Evolutionary conservation across 1,284 basidiomycete genomes (phyloP), one percentile per base, ranked within the genome.

Genomic region (Sparassis latifolia): DNA sequence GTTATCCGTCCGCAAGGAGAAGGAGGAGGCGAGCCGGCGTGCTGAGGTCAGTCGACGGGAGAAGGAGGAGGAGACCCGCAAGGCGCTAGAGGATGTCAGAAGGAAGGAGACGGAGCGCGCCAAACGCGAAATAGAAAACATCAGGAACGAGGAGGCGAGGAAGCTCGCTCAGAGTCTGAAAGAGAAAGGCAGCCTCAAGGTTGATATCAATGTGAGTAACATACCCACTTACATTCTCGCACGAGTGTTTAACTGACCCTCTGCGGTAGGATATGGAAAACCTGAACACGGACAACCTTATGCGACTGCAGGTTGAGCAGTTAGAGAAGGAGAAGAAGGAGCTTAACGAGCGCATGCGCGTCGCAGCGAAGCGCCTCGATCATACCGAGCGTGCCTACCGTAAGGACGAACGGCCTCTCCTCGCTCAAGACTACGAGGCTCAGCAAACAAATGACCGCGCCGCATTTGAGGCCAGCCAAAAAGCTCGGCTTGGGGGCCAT

Each of bases 281-380:
- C 48, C 76, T 94, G 57, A 92, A 93, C 69, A 94, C 93, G 6
- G 86, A 92, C 63, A 85, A 86, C 56, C 81, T 99, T 55, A 90
- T 98, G 66, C 83, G 82, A 48, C 82, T 98, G 60, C 93, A 97
- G 69, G 93, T 98, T 47, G 85, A 92, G 60, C 92, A 97, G 65
- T 78, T 97, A 50, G 95, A 97, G 73, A 97, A 97, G 73, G 96
- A 98, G 74, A 97, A 97, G 80, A 87, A 85, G 61, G 90, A 95
- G 60, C 76, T 92, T 57, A 81, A 79, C 56, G 90, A 95, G 62
- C 83, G 87, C 30, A 77, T 97, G 53, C 86, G 93, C 37, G 82
- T 95, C 57, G 80, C 90, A 49, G 71, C 86, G 51, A 97, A 98
- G 72, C 89, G 93, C 33, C 84, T 98, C 62, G 96, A 99, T 65